A percentile compares a stretch with the other conserved stretches of the same genome.
Evolutionary conservation across 345 rosid species (phyloP).

Genomic region (Linum tenue): DNA sequence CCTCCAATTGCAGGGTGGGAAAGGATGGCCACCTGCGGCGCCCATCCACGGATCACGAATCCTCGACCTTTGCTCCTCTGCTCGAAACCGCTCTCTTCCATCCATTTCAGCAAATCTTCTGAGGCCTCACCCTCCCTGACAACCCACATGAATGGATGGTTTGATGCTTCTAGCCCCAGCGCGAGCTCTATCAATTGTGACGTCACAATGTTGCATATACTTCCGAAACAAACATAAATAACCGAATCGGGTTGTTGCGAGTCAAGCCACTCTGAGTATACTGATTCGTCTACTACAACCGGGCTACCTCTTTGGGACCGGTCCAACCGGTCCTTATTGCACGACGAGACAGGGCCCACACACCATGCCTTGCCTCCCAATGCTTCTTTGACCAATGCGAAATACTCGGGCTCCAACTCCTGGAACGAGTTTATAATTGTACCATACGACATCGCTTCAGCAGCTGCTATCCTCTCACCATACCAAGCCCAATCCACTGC

Average conservation of each 20-base stretch:
- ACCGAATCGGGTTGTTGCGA: background rate
- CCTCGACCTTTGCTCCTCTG: background rate
- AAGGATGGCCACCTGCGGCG: background rate
- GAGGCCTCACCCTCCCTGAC: background rate
- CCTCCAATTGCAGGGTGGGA: background rate
- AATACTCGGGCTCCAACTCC: background rate
- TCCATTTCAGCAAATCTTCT: background rate
- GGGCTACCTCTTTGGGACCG: background rate
- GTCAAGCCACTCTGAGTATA: background rate
- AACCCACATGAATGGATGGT: background rate
- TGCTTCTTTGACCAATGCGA: background rate
- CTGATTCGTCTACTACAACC: background rate
- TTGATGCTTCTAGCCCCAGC: conserved; percentile 2
- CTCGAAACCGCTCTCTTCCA: background rate
- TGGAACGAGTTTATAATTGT: background rate
- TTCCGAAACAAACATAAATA: background rate
- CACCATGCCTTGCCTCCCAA: background rate
- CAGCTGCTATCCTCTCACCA: background rate
- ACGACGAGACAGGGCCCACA: background rate
- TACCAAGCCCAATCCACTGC: background rate
- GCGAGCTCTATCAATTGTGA: background rate
- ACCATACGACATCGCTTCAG: background rate
- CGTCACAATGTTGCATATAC: background rate
- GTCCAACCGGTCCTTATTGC: background rate
- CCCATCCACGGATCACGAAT: conserved; percentile 1